Conservation (phyloP, 2,329 filamentous ascomycete species). For the Trichocomaceae sp. region DNA sequence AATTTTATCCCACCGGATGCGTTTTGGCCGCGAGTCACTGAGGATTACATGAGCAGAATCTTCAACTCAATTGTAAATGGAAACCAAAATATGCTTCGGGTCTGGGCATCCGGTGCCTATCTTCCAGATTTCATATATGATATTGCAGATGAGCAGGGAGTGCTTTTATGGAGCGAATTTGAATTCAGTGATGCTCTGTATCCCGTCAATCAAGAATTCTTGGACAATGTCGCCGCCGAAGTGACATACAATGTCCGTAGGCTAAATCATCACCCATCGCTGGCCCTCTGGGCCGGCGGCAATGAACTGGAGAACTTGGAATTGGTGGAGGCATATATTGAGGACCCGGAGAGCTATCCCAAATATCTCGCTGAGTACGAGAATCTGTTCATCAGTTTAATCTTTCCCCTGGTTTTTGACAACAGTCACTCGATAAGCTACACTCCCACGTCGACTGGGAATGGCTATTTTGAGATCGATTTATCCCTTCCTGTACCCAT, state of each 20-base stretch:
- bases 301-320: conserved; percentile 57
- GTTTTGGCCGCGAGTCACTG: conserved; percentile 57
- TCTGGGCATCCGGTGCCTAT: conserved; percentile 57
- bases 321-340: conserved; percentile 38
- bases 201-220: conserved; percentile 48
- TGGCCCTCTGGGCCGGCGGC: conserved; percentile 50
- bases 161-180: conserved; percentile 59
- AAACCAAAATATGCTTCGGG: conserved; percentile 59
- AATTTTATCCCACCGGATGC: conserved; percentile 58
- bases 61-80: conserved; percentile 51
- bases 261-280: conserved; percentile 54
- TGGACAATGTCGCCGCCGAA: conserved; percentile 51
- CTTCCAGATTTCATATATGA: conserved; percentile 58
- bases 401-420: conserved; percentile 51
- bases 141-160: conserved; percentile 54
- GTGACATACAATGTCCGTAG: conserved; percentile 56
- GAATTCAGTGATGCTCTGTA: conserved; percentile 57
- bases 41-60: conserved; percentile 45
- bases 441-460: conserved; percentile 53
- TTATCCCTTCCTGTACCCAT: conserved; percentile 49
- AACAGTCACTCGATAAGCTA: conserved; percentile 57
- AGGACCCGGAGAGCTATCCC: conserved; percentile 39
- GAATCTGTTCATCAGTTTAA: conserved; percentile 49
- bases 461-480: conserved; percentile 52
- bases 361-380: conserved; percentile 50